A percentile compares a stretch with the other conserved stretches of the same genome.
phyloP scores from a whole-genome alignment of 2,329 filamentous ascomycete genomes.

The Claviceps capensis region DNA sequence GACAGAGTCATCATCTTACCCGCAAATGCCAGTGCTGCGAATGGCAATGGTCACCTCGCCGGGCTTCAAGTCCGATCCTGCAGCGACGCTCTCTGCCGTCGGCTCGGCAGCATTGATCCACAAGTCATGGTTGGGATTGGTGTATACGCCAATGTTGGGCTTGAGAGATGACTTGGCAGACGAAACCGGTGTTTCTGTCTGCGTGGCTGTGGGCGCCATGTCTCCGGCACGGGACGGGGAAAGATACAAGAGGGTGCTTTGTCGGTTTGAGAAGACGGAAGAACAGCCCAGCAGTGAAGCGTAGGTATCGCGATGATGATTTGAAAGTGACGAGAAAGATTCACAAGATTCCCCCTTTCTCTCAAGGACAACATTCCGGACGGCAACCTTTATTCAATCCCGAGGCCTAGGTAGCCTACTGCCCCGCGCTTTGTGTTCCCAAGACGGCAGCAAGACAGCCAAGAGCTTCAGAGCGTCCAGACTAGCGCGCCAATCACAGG shows the following conservation, averaged over 20 bases:
- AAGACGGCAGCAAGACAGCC: neutral
- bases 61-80: constrained; percentile 52
- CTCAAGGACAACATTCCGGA: neutral
- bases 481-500: neutral
- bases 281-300: too few relatives aligned
- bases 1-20: constrained; percentile 33
- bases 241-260: neutral
- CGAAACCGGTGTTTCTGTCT: too few relatives aligned
- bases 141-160: constrained; percentile 91
- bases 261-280: too few relatives aligned
- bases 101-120: constrained; percentile 76
- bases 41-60: constrained; percentile 83
- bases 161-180: constrained; percentile 31
- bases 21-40: constrained; percentile 93
- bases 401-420: neutral
- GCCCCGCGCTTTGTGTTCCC: neutral
- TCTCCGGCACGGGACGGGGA: neutral
- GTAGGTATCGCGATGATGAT: too few relatives aligned
- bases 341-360: too few relatives aligned
- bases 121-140: constrained; percentile 81
- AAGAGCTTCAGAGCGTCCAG: neutral
- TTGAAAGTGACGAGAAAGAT: too few relatives aligned
- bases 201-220: constrained; percentile 1
- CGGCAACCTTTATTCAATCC: neutral
- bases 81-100: constrained; percentile 57